Conservation (phyloP, 441 rosid genomes). For the Lepidium campestre region DNA sequence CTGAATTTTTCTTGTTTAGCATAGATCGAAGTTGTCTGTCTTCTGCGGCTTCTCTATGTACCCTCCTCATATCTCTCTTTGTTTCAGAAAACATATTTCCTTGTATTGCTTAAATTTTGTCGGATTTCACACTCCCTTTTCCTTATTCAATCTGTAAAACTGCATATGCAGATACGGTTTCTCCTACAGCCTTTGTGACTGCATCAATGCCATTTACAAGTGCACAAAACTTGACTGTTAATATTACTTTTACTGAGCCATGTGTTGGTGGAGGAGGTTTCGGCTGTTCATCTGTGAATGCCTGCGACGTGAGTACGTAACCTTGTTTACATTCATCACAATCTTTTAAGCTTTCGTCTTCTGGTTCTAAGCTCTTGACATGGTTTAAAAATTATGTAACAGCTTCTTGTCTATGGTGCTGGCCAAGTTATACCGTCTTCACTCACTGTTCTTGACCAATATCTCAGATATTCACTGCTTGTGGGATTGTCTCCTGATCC, state of each 20-base stretch:
- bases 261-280: slow-evolving; percentile 77
- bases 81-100: background rate
- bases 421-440: slow-evolving; percentile 87
- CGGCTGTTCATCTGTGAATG: slow-evolving; percentile 63
- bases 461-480: slow-evolving; percentile 61
- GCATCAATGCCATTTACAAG: slow-evolving; percentile 70
- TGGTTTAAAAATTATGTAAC: slow-evolving; percentile 23
- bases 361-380: background rate
- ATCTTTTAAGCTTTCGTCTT: background rate
- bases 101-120: background rate
- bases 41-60: background rate
- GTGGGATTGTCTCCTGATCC: slow-evolving; percentile 51
- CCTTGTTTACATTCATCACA: slow-evolving; percentile 11
- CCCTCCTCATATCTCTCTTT: background rate
- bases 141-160: slow-evolving; percentile 9
- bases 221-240: slow-evolving; percentile 65
- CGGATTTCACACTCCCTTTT: background rate
- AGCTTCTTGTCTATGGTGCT: slow-evolving; percentile 87
- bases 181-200: slow-evolving; percentile 70
- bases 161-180: slow-evolving; percentile 61
- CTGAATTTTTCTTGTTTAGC: background rate
- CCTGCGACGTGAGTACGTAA: slow-evolving; percentile 90
- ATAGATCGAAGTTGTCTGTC: background rate
- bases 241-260: slow-evolving; percentile 71
- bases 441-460: slow-evolving; percentile 39